phyloP scores from a whole-genome alignment of 495 filamentous ascomycete species.

The Penicillium verhagenii region DNA sequence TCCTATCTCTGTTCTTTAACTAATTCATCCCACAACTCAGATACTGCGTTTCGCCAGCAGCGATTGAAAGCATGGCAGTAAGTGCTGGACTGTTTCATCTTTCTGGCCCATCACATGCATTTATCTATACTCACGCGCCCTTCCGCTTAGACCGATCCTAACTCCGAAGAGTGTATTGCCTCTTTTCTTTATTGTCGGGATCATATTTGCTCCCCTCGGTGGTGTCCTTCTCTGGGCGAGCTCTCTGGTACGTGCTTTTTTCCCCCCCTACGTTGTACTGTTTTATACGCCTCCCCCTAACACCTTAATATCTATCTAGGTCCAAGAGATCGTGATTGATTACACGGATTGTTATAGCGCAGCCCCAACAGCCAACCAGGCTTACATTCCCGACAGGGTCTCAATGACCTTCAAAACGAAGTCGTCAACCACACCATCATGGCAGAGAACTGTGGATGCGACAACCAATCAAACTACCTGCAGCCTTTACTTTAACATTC shows the following conservation, averaged over 20 bases:
- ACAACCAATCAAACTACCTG: constrained; percentile 47
- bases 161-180: constrained; percentile 91
- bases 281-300: neutral
- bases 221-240: constrained; percentile 83
- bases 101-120: neutral
- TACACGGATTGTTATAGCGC: constrained; percentile 71
- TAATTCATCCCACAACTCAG: constrained; percentile 37
- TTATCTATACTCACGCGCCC: constrained; percentile 3
- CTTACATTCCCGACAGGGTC: constrained; percentile 53
- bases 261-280: neutral
- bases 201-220: constrained; percentile 86
- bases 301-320: constrained; percentile 46
- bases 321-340: constrained; percentile 87
- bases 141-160: constrained; percentile 68
- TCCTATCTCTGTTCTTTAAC: neutral
- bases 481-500: constrained; percentile 71
- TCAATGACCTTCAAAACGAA: constrained; percentile 62
- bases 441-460: constrained; percentile 17
- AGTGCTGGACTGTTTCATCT: constrained; percentile 21
- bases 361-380: constrained; percentile 39
- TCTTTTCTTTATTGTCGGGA: constrained; percentile 80
- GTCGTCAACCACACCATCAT: constrained; percentile 27
- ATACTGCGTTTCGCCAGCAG: constrained; percentile 91
- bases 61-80: constrained; percentile 94
- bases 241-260: constrained; percentile 53